These are phyloP conservation scores for Penicillium crystallinum DNA, from an alignment of 495 filamentous ascomycete species.

Conservation along the genomic window DNA sequence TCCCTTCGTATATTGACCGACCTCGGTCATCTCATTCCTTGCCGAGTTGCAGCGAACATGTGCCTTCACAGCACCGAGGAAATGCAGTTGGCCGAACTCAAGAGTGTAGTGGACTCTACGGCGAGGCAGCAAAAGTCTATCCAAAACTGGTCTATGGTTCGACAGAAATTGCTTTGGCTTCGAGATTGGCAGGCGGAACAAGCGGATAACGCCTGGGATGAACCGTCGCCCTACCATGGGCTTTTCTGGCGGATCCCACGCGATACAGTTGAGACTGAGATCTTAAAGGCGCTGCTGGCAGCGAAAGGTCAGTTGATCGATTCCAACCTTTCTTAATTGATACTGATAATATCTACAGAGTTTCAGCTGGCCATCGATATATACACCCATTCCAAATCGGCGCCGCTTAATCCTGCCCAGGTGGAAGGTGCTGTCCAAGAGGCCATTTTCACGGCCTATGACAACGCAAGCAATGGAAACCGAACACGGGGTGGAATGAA, in stretches of 20 bases:
- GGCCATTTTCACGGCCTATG: slow-evolving; percentile 68
- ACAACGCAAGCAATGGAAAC: slow-evolving; percentile 88
- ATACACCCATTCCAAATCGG: slow-evolving; percentile 50
- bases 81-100: slow-evolving; percentile 61
- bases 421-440: slow-evolving; percentile 64
- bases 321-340: not conserved
- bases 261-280: slow-evolving; percentile 63
- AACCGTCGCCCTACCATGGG: slow-evolving; percentile 43
- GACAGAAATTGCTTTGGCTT: slow-evolving; percentile 74
- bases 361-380: slow-evolving; percentile 63
- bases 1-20: slow-evolving; percentile 61
- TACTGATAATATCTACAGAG: slow-evolving; percentile 40
- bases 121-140: slow-evolving; percentile 52
- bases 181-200: slow-evolving; percentile 64
- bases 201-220: slow-evolving; percentile 22
- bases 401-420: slow-evolving; percentile 44
- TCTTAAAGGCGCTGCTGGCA: slow-evolving; percentile 68
- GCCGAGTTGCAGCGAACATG: slow-evolving; percentile 45
- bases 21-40: slow-evolving; percentile 53
- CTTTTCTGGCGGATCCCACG: slow-evolving; percentile 64
- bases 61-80: slow-evolving; percentile 46
- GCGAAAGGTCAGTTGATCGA: slow-evolving; percentile 51
- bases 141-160: slow-evolving; percentile 60
- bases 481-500: slow-evolving; percentile 76
- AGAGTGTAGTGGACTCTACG: slow-evolving; percentile 54